A percentile compares a stretch with the other conserved stretches of the same genome.
These are phyloP conservation scores for Clarireedia monteithiana DNA, from an alignment of 2,329 filamentous ascomycete species.

Conservation along the genomic window DNA sequence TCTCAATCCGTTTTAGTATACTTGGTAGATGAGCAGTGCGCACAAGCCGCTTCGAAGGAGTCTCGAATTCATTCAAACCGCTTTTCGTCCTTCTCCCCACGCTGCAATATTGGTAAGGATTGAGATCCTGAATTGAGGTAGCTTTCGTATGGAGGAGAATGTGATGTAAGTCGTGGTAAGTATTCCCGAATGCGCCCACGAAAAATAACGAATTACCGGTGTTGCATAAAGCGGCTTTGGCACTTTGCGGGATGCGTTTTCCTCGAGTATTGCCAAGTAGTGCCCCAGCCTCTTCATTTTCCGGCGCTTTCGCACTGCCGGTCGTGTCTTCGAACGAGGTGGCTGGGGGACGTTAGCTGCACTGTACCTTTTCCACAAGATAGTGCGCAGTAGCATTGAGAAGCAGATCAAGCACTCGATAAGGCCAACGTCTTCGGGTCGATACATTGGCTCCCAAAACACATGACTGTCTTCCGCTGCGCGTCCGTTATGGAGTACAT, in stretches of 20 bases:
- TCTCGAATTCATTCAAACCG: background rate
- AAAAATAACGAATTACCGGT: background rate
- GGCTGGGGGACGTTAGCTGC: background rate
- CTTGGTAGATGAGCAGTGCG: background rate
- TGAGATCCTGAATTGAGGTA: background rate
- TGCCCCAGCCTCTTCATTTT: slow-evolving; percentile 6
- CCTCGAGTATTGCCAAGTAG: background rate
- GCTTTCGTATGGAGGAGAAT: no score
- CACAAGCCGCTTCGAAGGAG: background rate
- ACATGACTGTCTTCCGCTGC: slow-evolving; percentile 21
- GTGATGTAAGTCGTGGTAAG: background rate
- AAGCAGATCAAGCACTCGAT: background rate
- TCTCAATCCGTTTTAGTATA: background rate
- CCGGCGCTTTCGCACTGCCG: background rate
- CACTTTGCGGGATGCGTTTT: background rate
- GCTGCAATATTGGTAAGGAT: background rate
- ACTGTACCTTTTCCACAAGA: background rate
- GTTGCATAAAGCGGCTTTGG: slow-evolving; percentile 2
- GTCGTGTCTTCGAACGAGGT: background rate
- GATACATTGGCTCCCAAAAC: slow-evolving; percentile 11
- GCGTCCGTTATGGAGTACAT: slow-evolving; percentile 15
- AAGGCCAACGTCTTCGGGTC: background rate
- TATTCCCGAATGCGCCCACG: background rate
- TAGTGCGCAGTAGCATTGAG: background rate
- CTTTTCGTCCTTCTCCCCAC: background rate